Percentiles rank a stretch among this genome's conserved stretches.
These are phyloP conservation scores for Cubamyces lactineus DNA, from an alignment of 768 basidiomycete genomes.

Conservation along the genomic window DNA sequence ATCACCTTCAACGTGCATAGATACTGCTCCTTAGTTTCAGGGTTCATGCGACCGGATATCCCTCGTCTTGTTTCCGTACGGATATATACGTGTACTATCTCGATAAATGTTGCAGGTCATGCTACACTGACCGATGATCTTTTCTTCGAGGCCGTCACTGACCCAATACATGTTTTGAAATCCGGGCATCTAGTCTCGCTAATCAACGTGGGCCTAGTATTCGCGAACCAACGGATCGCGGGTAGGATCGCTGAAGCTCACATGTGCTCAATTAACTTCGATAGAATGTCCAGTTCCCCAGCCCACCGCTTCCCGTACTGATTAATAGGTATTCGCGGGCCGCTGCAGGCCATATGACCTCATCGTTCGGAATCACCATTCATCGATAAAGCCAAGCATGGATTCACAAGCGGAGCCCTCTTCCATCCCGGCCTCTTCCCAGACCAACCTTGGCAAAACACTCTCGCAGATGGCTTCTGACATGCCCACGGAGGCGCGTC, in stretches of 20 bases:
- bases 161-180: no score
- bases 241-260: no score
- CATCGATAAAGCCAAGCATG: constrained; percentile 6
- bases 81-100: constrained; percentile 25
- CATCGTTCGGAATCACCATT: neutral
- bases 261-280: no score
- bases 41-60: neutral
- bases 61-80: constrained; percentile 9
- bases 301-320: no score
- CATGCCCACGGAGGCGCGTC: constrained; percentile 33
- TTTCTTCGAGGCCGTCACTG: no score
- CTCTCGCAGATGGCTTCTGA: neutral
- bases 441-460: constrained; percentile 2
- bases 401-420: neutral
- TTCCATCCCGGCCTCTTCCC: neutral
- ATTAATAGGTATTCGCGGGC: neutral
- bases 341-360: neutral
- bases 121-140: no score
- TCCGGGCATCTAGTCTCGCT: no score
- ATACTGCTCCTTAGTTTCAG: constrained; percentile 47
- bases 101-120: neutral
- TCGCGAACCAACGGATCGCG: no score
- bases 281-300: no score
- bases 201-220: no score
- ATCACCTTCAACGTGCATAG: constrained; percentile 28